Evolutionary conservation across 495 filamentous ascomycete species (phyloP).

Genomic region (Hypoxylon cercidicola): DNA sequence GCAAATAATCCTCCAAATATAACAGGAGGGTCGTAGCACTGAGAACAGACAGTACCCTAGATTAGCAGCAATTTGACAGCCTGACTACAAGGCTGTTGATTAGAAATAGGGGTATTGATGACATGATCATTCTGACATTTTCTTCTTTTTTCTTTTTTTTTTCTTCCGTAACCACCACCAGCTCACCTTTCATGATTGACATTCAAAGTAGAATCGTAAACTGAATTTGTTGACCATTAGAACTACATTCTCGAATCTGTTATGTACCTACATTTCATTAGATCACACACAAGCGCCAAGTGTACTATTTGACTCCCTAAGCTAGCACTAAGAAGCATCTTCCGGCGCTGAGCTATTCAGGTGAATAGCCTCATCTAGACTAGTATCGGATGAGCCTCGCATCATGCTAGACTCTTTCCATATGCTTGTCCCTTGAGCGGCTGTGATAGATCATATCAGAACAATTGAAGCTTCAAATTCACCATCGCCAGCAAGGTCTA

Average conservation of each 20-base stretch:
- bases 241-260: no score
- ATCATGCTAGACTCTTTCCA: not conserved
- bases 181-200: no score
- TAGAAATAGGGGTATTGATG: not conserved
- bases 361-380: constrained; percentile 1
- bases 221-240: no score
- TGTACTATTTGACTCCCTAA: not conserved
- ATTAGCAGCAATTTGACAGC: not conserved
- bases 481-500: not conserved
- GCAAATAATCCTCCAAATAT: constrained; percentile 88
- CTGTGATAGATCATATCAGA: not conserved
- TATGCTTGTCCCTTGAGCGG: not conserved
- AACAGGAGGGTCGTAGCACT: constrained; percentile 94
- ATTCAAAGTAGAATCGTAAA: no score
- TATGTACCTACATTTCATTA: not conserved
- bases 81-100: constrained; percentile 5
- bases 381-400: not conserved
- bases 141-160: no score
- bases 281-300: not conserved
- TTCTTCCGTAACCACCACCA: no score
- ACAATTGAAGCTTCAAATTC: not conserved
- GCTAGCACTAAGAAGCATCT: not conserved
- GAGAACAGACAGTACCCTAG: constrained; percentile 82
- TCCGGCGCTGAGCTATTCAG: not conserved
- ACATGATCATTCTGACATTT: not conserved